Percentiles rank a stretch among this genome's conserved stretches.
These are phyloP conservation scores for Leccinum pachyderme DNA, from an alignment of 1,284 basidiomycete genomes.

Conservation along the genomic window DNA sequence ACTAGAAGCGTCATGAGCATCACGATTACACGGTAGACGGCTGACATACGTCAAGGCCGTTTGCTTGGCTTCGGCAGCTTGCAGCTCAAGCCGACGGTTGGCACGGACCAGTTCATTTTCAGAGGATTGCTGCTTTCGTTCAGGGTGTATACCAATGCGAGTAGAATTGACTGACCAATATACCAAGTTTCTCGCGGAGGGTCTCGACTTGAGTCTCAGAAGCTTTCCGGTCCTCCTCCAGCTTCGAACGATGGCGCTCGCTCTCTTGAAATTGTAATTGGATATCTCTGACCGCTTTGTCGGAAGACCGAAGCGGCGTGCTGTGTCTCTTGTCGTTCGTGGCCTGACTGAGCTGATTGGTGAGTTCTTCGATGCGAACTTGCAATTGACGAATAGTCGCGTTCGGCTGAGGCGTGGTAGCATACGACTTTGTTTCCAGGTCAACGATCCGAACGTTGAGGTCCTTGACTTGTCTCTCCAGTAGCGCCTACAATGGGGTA, in stretches of 20 bases:
- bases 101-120: slow-evolving; percentile 65
- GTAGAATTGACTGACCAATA: slow-evolving; percentile 37
- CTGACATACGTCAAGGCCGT: slow-evolving; percentile 59
- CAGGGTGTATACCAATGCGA: slow-evolving; percentile 2
- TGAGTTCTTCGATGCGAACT: slow-evolving; percentile 70
- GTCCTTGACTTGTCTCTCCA: slow-evolving; percentile 83
- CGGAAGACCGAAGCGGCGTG: slow-evolving; percentile 47
- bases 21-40: slow-evolving; percentile 1
- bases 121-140: slow-evolving; percentile 59
- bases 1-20: slow-evolving; percentile 35
- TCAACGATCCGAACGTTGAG: slow-evolving; percentile 79
- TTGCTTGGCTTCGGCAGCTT: slow-evolving; percentile 71
- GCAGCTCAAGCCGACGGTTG: slow-evolving; percentile 73
- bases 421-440: slow-evolving; percentile 74
- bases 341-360: slow-evolving; percentile 55
- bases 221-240: slow-evolving; percentile 63
- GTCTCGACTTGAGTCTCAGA: slow-evolving; percentile 56
- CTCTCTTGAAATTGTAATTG: slow-evolving; percentile 56
- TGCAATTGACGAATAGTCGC: slow-evolving; percentile 58
- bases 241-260: slow-evolving; percentile 54
- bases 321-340: slow-evolving; percentile 49
- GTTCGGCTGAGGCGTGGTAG: slow-evolving; percentile 59
- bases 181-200: slow-evolving; percentile 59
- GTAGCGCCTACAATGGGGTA: slow-evolving; percentile 52
- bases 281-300: slow-evolving; percentile 53